Evolutionary conservation across 768 basidiomycete genomes (phyloP).

Genomic region (Pleurotus citrinopileatus): DNA sequence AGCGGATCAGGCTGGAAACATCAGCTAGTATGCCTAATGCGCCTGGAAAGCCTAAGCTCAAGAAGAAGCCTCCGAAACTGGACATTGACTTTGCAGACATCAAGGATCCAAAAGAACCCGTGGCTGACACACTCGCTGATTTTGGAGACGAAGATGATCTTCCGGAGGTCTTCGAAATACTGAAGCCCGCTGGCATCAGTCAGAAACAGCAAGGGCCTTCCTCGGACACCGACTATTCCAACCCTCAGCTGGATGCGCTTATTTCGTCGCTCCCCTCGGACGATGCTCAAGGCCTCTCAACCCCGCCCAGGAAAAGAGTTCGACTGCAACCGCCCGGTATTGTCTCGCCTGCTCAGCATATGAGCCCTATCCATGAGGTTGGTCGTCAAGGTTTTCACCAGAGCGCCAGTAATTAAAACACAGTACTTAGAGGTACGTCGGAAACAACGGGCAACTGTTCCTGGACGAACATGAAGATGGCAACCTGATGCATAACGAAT

Average conservation of each 20-base stretch:
- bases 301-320: constrained; percentile 9
- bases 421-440: background rate
- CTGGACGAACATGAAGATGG: background rate
- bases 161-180: constrained; percentile 35
- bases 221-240: constrained; percentile 36
- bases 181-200: constrained; percentile 13
- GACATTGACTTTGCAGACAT: constrained; percentile 47
- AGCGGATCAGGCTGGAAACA: constrained; percentile 43
- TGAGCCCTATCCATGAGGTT: background rate
- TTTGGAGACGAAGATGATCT: constrained; percentile 41
- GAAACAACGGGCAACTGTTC: constrained; percentile 7
- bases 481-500: background rate
- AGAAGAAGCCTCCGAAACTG: constrained; percentile 35
- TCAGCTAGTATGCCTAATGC: no score
- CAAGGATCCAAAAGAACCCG: constrained; percentile 20
- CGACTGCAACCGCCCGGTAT: background rate
- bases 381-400: background rate
- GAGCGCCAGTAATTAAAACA: background rate
- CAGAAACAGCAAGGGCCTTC: constrained; percentile 15
- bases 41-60: constrained; percentile 1
- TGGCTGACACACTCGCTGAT: constrained; percentile 14
- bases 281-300: constrained; percentile 9
- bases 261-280: constrained; percentile 34
- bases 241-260: constrained; percentile 41
- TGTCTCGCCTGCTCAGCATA: background rate